phyloP scores from a whole-genome alignment of 2,329 filamentous ascomycete species.

The Nothopassalora personata region DNA sequence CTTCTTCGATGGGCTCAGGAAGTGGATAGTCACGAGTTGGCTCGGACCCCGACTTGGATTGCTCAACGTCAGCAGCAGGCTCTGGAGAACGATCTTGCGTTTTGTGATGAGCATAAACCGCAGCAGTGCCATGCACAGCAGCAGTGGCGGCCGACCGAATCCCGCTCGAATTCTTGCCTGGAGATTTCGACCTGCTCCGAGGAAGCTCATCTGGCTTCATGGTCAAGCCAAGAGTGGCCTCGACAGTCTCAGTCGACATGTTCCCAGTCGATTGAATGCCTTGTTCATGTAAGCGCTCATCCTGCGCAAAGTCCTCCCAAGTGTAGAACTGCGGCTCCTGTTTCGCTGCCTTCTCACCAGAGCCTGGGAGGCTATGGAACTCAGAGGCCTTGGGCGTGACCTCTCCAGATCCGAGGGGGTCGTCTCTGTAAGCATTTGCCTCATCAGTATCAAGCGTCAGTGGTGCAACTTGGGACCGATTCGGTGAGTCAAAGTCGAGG shows the following conservation, averaged over 20 bases:
- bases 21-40: conserved; percentile 7
- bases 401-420: conserved; percentile 58
- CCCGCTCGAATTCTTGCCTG: conserved; percentile 4
- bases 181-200: conserved; percentile 13
- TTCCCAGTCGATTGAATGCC: not conserved
- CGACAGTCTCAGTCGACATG: not conserved
- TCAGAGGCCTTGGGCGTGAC: conserved; percentile 62
- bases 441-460: conserved; percentile 24
- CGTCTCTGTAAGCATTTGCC: conserved; percentile 19
- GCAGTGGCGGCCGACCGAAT: conserved; percentile 23
- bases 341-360: conserved; percentile 16
- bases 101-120: conserved; percentile 20
- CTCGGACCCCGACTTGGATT: not conserved
- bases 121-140: conserved; percentile 27
- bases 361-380: conserved; percentile 28
- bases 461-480: conserved; percentile 4
- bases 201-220: not conserved
- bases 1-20: conserved; percentile 9
- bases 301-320: conserved; percentile 34
- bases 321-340: conserved; percentile 35
- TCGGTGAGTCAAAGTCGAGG: conserved; percentile 14
- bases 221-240: not conserved
- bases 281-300: conserved; percentile 26
- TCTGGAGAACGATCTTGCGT: conserved; percentile 14
- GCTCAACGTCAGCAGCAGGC: not conserved